Conservation (phyloP, 768 basidiomycete genomes). For the Rickenella mellea region DNA sequence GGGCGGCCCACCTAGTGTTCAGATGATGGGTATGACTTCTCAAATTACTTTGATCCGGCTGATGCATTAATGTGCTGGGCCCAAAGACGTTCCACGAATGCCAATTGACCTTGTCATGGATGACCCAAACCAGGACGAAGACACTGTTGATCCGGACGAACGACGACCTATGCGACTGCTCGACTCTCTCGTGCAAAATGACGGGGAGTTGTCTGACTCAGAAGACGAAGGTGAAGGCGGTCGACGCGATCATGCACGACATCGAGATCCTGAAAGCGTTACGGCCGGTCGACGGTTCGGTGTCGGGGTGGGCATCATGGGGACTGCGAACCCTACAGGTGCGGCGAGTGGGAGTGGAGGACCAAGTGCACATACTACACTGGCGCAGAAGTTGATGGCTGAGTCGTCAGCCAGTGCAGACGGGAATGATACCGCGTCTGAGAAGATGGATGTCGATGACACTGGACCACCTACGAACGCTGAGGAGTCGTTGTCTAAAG, state of each 20-base stretch:
- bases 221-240: slow-evolving; percentile 95
- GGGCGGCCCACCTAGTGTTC: slow-evolving; percentile 86
- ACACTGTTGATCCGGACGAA: slow-evolving; percentile 66
- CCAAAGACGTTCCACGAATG: slow-evolving; percentile 69
- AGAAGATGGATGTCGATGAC: slow-evolving; percentile 8
- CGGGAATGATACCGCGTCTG: slow-evolving; percentile 9
- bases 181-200: slow-evolving; percentile 73
- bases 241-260: slow-evolving; percentile 55
- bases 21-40: slow-evolving; percentile 59
- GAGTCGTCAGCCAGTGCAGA: slow-evolving; percentile 19
- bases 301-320: slow-evolving; percentile 63
- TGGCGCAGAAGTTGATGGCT: slow-evolving; percentile 23
- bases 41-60: background rate
- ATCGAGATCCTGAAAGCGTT: slow-evolving; percentile 40
- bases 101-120: slow-evolving; percentile 83
- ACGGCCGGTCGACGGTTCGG: slow-evolving; percentile 48
- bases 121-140: slow-evolving; percentile 75
- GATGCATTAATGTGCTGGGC: background rate
- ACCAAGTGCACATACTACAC: slow-evolving; percentile 58
- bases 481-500: no score
- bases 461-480: slow-evolving; percentile 9
- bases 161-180: slow-evolving; percentile 69
- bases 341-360: slow-evolving; percentile 59
- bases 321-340: slow-evolving; percentile 36
- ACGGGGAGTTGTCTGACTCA: slow-evolving; percentile 90